Base-by-base conservation (phyloP, 805 yeast genomes). In the Schizosaccharomyces pombe region DNA sequence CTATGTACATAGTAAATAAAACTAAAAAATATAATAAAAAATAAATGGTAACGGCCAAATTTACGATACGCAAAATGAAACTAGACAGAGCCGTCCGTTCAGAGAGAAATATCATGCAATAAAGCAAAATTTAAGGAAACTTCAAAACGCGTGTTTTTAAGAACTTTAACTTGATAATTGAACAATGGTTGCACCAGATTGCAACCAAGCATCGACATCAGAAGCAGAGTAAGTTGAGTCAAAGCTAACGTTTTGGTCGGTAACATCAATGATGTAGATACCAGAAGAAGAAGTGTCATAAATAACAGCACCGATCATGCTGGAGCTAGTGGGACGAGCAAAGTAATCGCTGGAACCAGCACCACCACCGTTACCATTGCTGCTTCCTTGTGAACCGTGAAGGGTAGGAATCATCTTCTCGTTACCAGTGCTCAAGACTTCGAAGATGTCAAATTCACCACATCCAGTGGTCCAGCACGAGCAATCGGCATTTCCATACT, bases 381-480 rank as follows among this genome's bases (percentile, higher is more conserved):
- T 19, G 16, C 33, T 28, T 64, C 87, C 89, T 72, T 83, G 93
- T 61, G 82, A 84, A 65, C 75, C 78, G 72, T 89, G 97, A 63
- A 89, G 70, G 65, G 85, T 91, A 56, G 84, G 72, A 55, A 67
- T 62, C 67, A 87, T 72, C 67, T 80, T 78, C 65, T 73, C 70
- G 58, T 84, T 78, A 60, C 95, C 95, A 34, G 82, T 60, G 58
- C 78, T 71, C 61, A 91, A 75, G 61, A 89, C 75, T 76, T 91
- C 98, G 64, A 89, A 91, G 63, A 86, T 73, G 70, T 91, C 98
- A 63, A 91, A 74, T 74, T 91, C 98, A 72, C 98, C 98, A 72
- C 98, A 91, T 58, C 97, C 97, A 55, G 94, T 75, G 55, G 76
- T 63, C 98, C 98, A 91, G 76, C 98, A 91, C 37, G 96, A 85